These are phyloP conservation scores for Dictyostelium brefeldianum DNA, from an alignment of 78 protist species.

Conservation along the genomic window DNA sequence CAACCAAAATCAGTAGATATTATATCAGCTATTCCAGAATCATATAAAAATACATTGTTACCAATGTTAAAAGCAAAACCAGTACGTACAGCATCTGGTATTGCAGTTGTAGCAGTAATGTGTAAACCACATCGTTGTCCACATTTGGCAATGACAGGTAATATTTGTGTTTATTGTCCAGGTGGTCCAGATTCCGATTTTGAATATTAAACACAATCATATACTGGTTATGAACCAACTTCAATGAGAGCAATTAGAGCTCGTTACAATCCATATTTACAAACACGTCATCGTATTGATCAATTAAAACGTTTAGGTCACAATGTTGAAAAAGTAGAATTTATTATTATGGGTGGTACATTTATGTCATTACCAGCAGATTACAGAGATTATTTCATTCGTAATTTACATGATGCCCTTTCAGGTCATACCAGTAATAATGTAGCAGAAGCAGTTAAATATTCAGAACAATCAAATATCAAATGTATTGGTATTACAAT, in stretches of 20 bases:
- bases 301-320: constrained; percentile 97
- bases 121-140: constrained; percentile 99
- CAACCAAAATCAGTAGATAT: constrained; percentile 92
- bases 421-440: constrained; percentile 92
- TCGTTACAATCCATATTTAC: constrained; percentile 96
- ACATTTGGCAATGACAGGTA: constrained; percentile 96
- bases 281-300: constrained; percentile 91
- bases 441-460: constrained; percentile 90
- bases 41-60: constrained; percentile 82
- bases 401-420: constrained; percentile 97
- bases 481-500: constrained; percentile 98
- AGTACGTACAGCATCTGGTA: constrained; percentile 98
- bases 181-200: constrained; percentile 98
- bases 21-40: constrained; percentile 95
- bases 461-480: constrained; percentile 86
- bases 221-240: constrained; percentile 98
- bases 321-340: constrained; percentile 96
- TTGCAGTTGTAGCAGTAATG: constrained; percentile 98
- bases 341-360: constrained; percentile 98
- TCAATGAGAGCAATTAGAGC: constrained; percentile 98
- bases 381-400: constrained; percentile 95
- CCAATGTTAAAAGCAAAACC: constrained; percentile 95
- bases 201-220: constrained; percentile 97
- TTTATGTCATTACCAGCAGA: constrained; percentile 94
- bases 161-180: constrained; percentile 87